Evolutionary conservation across 2,329 filamentous ascomycete genomes (phyloP).

Genomic region (Stagonosporopsis cucurbitacearum): DNA sequence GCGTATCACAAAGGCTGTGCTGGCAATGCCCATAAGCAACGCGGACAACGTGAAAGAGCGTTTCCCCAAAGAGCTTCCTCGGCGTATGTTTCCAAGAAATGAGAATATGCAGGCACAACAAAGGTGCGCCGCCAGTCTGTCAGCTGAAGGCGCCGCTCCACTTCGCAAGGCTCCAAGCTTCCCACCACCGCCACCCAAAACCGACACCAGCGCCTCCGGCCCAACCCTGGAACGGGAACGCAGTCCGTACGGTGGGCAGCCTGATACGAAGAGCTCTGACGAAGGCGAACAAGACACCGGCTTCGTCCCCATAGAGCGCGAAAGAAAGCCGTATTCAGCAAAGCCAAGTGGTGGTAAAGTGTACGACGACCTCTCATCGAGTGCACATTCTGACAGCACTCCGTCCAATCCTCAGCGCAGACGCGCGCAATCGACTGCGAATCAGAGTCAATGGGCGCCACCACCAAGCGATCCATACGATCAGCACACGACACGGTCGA

Average conservation of each 20-base stretch:
- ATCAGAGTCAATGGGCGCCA: conserved; percentile 38
- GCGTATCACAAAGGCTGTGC: conserved; percentile 71
- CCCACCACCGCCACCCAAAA: conserved; percentile 43
- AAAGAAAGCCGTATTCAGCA: conserved; percentile 68
- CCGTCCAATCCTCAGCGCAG: conserved; percentile 30
- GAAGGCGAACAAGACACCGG: conserved; percentile 46
- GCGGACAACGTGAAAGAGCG: conserved; percentile 70
- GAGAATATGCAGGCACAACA: conserved; percentile 65
- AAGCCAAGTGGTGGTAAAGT: conserved; percentile 66
- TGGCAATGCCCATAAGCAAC: conserved; percentile 73
- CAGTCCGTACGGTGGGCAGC: conserved; percentile 40
- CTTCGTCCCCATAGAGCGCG: conserved; percentile 65
- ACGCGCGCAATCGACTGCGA: conserved; percentile 43
- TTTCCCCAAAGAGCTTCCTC: conserved; percentile 79
- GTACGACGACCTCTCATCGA: conserved; percentile 52
- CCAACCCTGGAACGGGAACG: conserved; percentile 44
- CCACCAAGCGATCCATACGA: conserved; percentile 27
- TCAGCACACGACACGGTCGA: conserved; percentile 33
- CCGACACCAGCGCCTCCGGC: conserved; percentile 4
- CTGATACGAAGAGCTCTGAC: conserved; percentile 40
- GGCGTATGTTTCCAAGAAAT: conserved; percentile 71
- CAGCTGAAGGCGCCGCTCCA: conserved; percentile 53
- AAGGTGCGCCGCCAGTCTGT: conserved; percentile 66
- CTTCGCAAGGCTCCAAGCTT: conserved; percentile 45
- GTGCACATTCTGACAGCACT: conserved; percentile 34